Evolutionary conservation across 192 early-diverging fungal species (phyloP), one percentile per base, ranked within the genome.

Genomic region (Gigaspora rosea): DNA sequence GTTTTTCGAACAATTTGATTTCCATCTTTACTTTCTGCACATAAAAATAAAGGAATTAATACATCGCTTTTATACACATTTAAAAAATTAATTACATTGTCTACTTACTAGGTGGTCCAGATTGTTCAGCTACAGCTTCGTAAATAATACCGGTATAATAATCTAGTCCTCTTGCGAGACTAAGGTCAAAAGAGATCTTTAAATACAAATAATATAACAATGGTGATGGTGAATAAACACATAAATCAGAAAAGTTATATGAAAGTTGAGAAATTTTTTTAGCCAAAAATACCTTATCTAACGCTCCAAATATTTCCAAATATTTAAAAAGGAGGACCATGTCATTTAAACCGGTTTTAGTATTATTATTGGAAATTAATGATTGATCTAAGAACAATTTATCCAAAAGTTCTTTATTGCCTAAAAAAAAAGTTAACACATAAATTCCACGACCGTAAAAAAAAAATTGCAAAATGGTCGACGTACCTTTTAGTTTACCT

Each of bases 301-400:
- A n/a, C n/a, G n/a, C n/a, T 22, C 87, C 86, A 77, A 95, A 92
- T 36, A 96, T 82, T n/a, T 88, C 86, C 47, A 97, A 86, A 84
- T 96, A 99, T 66, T 83, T 85, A 78, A 98, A 93, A 63, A 99
- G 87, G 59, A 91, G 78, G 4, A 77, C 75, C 95, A 99, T 95
- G 64, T 99, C 97, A 35, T 86, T 86, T 49, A 99, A 72, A 33
- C 97, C 97, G 52, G 86, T 82, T 77, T 83, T 88, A 10, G 95
- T 95, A 66, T 86, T 90, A 10, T 80, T 77, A 80, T 92, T 96
- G 6, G 75, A 78, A 56, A 83, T 82, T 64, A 99, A 86, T 58
- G 85, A 82, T 15, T 88, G 80, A 71, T 97, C 87, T 22, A 85
- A 82, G 59, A 80, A 83, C 22, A 97, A 88, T 76, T 78, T 83